Evolutionary conservation across 2,329 filamentous ascomycete genomes (phyloP).

Genomic region (Botrytis sinoallii): DNA sequence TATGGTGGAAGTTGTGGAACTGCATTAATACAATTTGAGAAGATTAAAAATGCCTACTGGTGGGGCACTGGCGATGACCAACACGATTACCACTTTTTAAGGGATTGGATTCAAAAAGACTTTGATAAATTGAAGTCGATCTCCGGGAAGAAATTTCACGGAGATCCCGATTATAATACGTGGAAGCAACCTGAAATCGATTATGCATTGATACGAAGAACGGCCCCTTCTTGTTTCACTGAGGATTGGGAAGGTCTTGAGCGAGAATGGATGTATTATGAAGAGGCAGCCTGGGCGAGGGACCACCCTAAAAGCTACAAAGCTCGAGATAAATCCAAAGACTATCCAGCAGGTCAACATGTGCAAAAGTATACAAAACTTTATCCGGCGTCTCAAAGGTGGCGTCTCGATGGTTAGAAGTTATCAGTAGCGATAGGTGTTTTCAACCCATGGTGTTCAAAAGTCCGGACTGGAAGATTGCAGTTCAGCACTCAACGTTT

Average conservation of each 20-base stretch:
- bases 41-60: conserved; percentile 5
- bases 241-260: conserved; percentile 4
- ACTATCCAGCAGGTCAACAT: conserved; percentile 10
- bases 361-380: not conserved
- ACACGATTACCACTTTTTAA: not conserved
- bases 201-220: not conserved
- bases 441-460: not conserved
- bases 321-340: not conserved
- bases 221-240: conserved; percentile 10
- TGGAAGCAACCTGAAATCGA: not conserved
- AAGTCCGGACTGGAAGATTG: not conserved
- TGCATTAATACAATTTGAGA: conserved; percentile 2
- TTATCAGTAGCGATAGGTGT: not conserved
- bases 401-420: not conserved
- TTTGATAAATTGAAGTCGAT: not conserved
- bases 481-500: not conserved
- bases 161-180: not conserved
- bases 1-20: not conserved
- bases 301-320: not conserved
- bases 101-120: not conserved
- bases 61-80: not conserved
- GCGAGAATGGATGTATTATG: not conserved
- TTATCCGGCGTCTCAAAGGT: not conserved
- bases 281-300: not conserved
- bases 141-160: not conserved